Evolutionary conservation across 495 filamentous ascomycete species (phyloP), one percentile per base, ranked within the genome.

Genomic region (Penicillium argentinense): DNA sequence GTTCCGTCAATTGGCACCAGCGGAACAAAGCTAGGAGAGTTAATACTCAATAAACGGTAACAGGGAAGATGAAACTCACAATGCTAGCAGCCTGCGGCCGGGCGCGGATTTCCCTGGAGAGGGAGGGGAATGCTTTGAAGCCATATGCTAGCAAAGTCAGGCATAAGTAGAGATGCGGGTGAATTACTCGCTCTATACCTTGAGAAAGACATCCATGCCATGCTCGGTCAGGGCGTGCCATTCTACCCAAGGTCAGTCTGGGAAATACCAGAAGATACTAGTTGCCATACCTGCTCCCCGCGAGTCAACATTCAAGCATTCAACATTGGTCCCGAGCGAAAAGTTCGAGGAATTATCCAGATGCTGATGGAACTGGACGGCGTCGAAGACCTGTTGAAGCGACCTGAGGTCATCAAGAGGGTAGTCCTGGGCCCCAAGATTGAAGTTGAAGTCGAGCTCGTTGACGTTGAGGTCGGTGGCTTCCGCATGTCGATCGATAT

Each of bases 351-450:
- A 9, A 18, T 42, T 51, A 22, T 38, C 8, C 12, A 51, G 25
- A 41, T 51, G 34, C 5, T 39, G 19, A 17, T 51, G 28, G 28
- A 32, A 51, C 21, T 51, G 49, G 5, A 51, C 49, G 12, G 42
- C 34, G 28, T 51, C 42, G 11, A 51, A 51, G 11, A 51, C 49
- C 22, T 51, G 49, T n/a, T 51, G 49, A 23, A 51, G 42, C 7
- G 49, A 51, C 12, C 18, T 32, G 22, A 51, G 49, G 42, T 45
- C 24, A 19, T 34, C 28, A 14, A 51, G 28, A 2, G 49, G 42
- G 13, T 51, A 51, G 14, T 51, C 14, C 3, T 14, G 14, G 2
- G 21, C 27, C 17, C 33, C 34, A 18, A 51, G 18, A 13, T 46
- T 30, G 36, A 45, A 51, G 27, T 46, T 22, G 27, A 51, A 51